Conservation (phyloP, 2,329 filamentous ascomycete genomes). For the Colletotrichum filicis region DNA sequence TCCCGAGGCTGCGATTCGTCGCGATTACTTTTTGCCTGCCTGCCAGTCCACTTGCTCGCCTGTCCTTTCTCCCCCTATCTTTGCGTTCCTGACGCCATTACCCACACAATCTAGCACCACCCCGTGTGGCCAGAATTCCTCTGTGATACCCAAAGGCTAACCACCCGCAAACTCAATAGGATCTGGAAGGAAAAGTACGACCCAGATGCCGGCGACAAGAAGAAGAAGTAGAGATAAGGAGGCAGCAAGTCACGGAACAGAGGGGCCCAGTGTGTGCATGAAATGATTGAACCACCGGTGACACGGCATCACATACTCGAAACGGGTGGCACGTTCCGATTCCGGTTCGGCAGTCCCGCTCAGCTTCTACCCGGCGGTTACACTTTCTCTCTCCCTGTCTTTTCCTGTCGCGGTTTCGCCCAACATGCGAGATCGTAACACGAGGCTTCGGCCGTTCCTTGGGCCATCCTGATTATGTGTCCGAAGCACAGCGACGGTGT, state of each 20-base stretch:
- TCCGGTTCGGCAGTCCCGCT: slow-evolving; percentile 4
- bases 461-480: background rate
- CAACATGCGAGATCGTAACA: slow-evolving; percentile 13
- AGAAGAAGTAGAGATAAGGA: slow-evolving; percentile 47
- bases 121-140: background rate
- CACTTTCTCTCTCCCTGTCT: background rate
- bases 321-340: slow-evolving; percentile 6
- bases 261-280: background rate
- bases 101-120: slow-evolving; percentile 3
- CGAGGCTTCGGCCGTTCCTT: slow-evolving; percentile 1
- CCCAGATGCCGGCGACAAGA: slow-evolving; percentile 53
- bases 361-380: slow-evolving; percentile 10
- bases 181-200: slow-evolving; percentile 99
- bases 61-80: background rate
- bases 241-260: background rate
- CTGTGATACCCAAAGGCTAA: slow-evolving; percentile 20
- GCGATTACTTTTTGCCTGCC: background rate
- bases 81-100: slow-evolving; percentile 12
- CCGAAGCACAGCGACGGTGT: background rate
- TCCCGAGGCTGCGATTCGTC: background rate
- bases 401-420: slow-evolving; percentile 10
- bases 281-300: slow-evolving; percentile 10
- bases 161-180: slow-evolving; percentile 59
- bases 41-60: no score
- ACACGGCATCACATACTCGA: slow-evolving; percentile 33